Evolutionary conservation across 768 basidiomycete genomes (phyloP).

Genomic region (Gelatoporia subvermispora): DNA sequence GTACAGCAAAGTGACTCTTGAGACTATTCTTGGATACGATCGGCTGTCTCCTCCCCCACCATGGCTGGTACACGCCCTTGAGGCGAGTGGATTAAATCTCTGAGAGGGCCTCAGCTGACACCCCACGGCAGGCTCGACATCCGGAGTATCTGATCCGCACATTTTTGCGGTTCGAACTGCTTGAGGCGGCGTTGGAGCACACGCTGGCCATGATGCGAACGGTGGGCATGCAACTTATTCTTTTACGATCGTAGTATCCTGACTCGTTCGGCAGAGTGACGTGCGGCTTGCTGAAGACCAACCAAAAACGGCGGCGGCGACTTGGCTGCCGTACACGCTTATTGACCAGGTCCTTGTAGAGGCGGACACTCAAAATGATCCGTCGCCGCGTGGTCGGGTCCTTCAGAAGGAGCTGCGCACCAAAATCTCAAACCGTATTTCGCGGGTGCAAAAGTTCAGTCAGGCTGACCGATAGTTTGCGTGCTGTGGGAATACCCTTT

Average conservation of each 20-base stretch:
- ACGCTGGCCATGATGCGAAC: conserved; percentile 66
- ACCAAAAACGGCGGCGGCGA: conserved; percentile 51
- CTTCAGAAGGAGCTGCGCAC: conserved; percentile 49
- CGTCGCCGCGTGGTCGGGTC: conserved; percentile 36
- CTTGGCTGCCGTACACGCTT: conserved; percentile 81
- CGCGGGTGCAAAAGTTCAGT: conserved; percentile 64
- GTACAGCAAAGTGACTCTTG: conserved; percentile 73
- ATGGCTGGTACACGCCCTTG: conserved; percentile 76
- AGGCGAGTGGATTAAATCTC: conserved; percentile 39
- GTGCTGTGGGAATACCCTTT: not conserved
- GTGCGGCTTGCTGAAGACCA: conserved; percentile 45
- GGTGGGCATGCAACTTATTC: conserved; percentile 37
- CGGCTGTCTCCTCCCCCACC: conserved; percentile 60
- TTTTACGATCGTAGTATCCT: conserved; percentile 7
- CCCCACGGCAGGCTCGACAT: conserved; percentile 51
- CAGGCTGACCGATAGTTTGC: conserved; percentile 21
- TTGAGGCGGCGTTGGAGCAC: conserved; percentile 73
- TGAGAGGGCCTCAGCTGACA: not conserved
- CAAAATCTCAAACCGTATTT: conserved; percentile 59
- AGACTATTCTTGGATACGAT: conserved; percentile 70
- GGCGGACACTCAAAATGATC: conserved; percentile 46
- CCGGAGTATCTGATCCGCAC: conserved; percentile 81
- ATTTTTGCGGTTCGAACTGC: conserved; percentile 72
- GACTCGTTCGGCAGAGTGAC: conserved; percentile 40
- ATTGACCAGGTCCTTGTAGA: conserved; percentile 78